phyloP scores from a whole-genome alignment of 2,329 filamentous ascomycete species.

The Lecanicillium sp. region DNA sequence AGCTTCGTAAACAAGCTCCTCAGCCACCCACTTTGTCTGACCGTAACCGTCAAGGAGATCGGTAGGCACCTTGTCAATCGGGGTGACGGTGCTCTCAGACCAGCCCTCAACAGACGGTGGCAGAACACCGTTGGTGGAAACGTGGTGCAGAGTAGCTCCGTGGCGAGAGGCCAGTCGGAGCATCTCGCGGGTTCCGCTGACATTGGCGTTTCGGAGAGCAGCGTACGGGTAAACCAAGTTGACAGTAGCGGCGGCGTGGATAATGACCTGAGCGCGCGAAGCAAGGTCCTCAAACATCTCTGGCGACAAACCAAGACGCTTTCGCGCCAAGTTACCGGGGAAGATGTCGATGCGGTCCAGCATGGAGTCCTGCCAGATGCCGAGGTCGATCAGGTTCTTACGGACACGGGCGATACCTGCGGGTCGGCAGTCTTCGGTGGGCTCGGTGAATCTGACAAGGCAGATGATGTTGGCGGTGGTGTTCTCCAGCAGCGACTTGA shows the following conservation, averaged over 20 bases:
- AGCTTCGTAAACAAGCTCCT: conserved; percentile 65
- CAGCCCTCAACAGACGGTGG: conserved; percentile 64
- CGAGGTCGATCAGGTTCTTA: conserved; percentile 69
- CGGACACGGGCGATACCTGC: conserved; percentile 66
- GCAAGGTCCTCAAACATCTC: conserved; percentile 60
- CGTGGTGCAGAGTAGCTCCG: conserved; percentile 67
- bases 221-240: conserved; percentile 79
- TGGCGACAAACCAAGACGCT: conserved; percentile 58
- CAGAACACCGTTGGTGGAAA: conserved; percentile 75
- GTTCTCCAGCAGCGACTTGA: conserved; percentile 58
- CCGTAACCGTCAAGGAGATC: conserved; percentile 68
- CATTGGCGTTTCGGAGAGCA: conserved; percentile 64
- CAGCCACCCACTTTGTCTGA: conserved; percentile 76
- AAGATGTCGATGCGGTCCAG: conserved; percentile 72
- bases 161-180: conserved; percentile 60
- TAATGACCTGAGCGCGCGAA: conserved; percentile 59
- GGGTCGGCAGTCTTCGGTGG: conserved; percentile 54
- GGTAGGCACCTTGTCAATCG: conserved; percentile 59
- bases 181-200: conserved; percentile 71
- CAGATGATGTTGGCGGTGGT: conserved; percentile 65
- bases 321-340: conserved; percentile 63
- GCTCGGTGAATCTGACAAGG: conserved; percentile 65
- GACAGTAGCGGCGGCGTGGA: conserved; percentile 72
- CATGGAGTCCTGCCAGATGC: conserved; percentile 69
- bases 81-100: conserved; percentile 61